Evolutionary conservation across 2,329 filamentous ascomycete species (phyloP), one percentile per base, ranked within the genome.

Genomic region (Magnaporthales sp.): DNA sequence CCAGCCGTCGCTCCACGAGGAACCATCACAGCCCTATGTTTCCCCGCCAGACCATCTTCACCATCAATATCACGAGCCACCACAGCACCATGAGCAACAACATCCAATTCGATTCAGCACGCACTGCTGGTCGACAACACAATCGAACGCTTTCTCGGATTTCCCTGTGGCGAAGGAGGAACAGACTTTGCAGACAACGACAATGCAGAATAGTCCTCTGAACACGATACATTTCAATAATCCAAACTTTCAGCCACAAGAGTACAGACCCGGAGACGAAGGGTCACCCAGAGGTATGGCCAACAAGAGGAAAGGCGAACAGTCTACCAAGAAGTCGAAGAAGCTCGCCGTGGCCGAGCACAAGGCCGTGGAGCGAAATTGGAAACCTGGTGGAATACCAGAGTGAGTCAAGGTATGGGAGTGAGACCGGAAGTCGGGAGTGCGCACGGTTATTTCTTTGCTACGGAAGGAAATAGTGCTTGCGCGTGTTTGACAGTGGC

Each of bases 211-310:
- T 70, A 87, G 84, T 65, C 85, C 89, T 66, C 89, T 86, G 76
- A 90, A 89, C 71, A 83, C 83, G 62, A 87, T 87, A 0, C 88
- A 90, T 72, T 90, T 86, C 70, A 86, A 86, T 68, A 90, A 90
- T 69, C 85, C 86, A 56, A 81, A 85, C 69, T 86, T 86, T 69
- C 83, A 85, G 68, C 84, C 84, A 0, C 83, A 86, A 69, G 81
- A 83, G 73, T 85, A 81, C 70, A 77, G 73, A 58, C 80, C 80
- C 6, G 76, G 75, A 2, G 70, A 73, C 24, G 78, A 80, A 8
- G 78, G 80, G n/a, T 73, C 75, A 65, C 72, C 13, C 56, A 66
- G 24, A 19, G 24, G 1, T 3, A 27, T 27, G 54, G 54, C 68
- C 38, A 46, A 63, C 38, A 51, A 27, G 31, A 27, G 62, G 30